These are phyloP conservation scores for Fusarium brevicatenulatum DNA, from an alignment of 2,329 filamentous ascomycete species.

Conservation along the genomic window DNA sequence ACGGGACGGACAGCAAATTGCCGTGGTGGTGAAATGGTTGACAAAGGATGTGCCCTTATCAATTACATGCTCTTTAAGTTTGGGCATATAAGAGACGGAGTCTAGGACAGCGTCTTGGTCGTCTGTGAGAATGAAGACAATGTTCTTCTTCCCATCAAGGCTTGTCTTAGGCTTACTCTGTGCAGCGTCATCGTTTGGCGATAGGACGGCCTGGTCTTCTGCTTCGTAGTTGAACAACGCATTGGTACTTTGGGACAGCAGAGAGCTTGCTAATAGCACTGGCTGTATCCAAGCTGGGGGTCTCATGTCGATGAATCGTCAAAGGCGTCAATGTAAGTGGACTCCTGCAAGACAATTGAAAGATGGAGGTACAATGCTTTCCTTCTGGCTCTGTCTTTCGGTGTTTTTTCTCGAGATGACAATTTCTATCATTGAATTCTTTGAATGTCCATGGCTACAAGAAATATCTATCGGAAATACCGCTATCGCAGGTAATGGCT, in stretches of 20 bases:
- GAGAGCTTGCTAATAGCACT: not conserved
- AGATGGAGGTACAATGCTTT: not conserved
- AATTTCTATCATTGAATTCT: not conserved
- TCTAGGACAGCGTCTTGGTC: constrained; percentile 73
- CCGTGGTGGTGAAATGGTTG: constrained; percentile 73
- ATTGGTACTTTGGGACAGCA: not conserved
- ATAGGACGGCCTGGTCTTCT: not conserved
- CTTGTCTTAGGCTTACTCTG: not conserved
- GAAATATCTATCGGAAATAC: not conserved
- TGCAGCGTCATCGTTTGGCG: not conserved
- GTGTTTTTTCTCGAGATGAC: not conserved
- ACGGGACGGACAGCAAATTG: constrained; percentile 74
- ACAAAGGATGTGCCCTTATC: constrained; percentile 68
- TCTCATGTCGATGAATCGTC: constrained; percentile 7
- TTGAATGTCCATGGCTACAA: rapidly evolving
- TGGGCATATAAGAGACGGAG: constrained; percentile 70
- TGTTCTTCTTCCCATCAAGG: constrained; percentile 55
- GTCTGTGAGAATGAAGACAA: constrained; percentile 74
- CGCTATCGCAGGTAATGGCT: not conserved
- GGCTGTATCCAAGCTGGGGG: constrained; percentile 11
- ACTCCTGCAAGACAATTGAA: not conserved
- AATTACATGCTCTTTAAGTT: constrained; percentile 64
- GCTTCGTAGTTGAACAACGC: not conserved
- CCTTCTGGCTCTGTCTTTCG: not conserved
- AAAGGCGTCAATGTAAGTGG: not conserved